Evolutionary conservation across 1,284 basidiomycete species (phyloP).

Genomic region (Marasmius tenuissimus): DNA sequence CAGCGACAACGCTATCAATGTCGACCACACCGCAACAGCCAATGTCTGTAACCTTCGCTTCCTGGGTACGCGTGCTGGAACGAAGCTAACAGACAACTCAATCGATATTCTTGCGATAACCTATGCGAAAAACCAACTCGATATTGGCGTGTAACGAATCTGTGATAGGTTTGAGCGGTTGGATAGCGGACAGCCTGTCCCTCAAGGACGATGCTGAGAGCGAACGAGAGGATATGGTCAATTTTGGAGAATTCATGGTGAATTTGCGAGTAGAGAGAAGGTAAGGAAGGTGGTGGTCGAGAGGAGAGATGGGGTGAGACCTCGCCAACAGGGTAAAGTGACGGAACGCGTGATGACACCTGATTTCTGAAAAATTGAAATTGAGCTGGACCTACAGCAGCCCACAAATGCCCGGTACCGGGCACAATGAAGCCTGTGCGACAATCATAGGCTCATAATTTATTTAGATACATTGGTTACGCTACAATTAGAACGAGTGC

Average conservation of each 20-base stretch:
- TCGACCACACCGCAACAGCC: constrained; percentile 86
- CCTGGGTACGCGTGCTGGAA: constrained; percentile 72
- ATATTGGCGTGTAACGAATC: constrained; percentile 61
- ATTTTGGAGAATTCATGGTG: constrained; percentile 1
- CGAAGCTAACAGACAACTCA: constrained; percentile 48
- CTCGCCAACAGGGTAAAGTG: neutral
- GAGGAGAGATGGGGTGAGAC: neutral
- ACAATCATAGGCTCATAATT: neutral
- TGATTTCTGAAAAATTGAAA: neutral
- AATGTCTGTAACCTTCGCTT: constrained; percentile 83
- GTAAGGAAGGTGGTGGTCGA: neutral
- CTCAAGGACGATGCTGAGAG: constrained; percentile 53
- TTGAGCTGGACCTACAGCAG: neutral
- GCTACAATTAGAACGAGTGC: too few species aligned
- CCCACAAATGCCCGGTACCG: neutral
- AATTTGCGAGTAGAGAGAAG: neutral
- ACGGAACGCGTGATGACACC: neutral
- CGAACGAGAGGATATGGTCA: constrained; percentile 24
- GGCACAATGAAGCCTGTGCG: neutral
- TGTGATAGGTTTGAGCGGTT: constrained; percentile 58
- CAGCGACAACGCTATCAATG: constrained; percentile 71
- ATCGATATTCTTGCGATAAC: neutral
- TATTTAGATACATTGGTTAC: neutral
- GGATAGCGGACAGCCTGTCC: constrained; percentile 58
- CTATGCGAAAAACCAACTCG: constrained; percentile 50